Evolutionary conservation across 2,329 filamentous ascomycete species (phyloP), one percentile per base, ranked within the genome.

Genomic region (Beauveria caledonica): DNA sequence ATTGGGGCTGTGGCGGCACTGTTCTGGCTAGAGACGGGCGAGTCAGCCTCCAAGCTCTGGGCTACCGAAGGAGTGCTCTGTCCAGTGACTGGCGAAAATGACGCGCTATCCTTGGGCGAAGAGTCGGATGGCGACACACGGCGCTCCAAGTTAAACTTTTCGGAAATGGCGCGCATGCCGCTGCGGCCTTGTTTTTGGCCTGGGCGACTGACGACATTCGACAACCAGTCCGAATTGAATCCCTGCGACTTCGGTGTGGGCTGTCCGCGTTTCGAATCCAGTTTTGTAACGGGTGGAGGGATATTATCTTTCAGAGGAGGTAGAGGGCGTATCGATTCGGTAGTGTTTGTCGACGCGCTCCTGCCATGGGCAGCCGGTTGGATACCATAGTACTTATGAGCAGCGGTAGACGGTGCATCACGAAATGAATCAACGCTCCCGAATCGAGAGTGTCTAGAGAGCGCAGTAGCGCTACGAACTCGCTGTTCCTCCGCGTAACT

Each of bases 141-240:
- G 25, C 81, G 79, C 53, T 85, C 82, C 44, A 79, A 78, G 8
- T 79, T 78, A 13, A 86, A 77, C n/a, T 81, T 84, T 69, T 97
- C 93, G 4, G 93, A 97, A 58, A 92, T 90, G 15, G 91, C 88
- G 64, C 93, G 82, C 60, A 96, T 80, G n/a, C 91, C 90, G 49
- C 86, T 83, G 23, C 80, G 80, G 61, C 80, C 80, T 33, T 74
- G 70, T 63, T 80, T 78, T 64, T 75, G 72, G 25, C 76, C 74
- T 60, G 79, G 78, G 64, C 82, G 84, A 66, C 76, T 81, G 36
- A 78, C 73, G 49, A 77, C 70, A 15, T 73, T 69, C 11, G 82
- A 73, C 65, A 87, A 68, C 84, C 85, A 83, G 68, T 86, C 80
- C 42, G 77, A 71, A 70, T 83, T 72, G 67, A 78, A 70, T n/a